phyloP scores from a whole-genome alignment of 225 moss, liverwort and hornwort genomes.

The Polytrichum formosum region DNA sequence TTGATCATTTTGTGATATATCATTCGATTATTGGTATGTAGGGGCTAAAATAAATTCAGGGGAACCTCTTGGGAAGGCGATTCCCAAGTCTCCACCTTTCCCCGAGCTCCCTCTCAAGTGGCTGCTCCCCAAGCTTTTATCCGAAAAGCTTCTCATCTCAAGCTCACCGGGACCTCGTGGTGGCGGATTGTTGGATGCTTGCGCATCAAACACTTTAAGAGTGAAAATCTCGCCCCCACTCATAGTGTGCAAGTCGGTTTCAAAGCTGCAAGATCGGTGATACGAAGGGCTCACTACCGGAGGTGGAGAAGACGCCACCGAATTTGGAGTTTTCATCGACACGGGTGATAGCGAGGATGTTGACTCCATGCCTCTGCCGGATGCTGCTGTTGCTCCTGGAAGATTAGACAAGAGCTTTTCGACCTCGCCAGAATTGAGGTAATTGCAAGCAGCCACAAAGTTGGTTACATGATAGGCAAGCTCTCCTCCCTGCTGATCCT shows the following conservation, averaged over 20 bases:
- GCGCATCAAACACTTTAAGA: conserved; percentile 35
- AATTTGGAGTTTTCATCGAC: conserved; percentile 10
- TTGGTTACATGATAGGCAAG: conserved; percentile 57
- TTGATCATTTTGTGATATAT: background rate
- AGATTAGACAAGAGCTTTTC: conserved; percentile 39
- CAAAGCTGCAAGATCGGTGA: conserved; percentile 39
- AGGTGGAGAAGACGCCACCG: conserved; percentile 26
- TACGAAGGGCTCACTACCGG: conserved; percentile 36
- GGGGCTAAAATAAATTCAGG: conserved; percentile 62
- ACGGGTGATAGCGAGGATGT: conserved; percentile 1
- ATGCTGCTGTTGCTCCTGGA: conserved; percentile 7
- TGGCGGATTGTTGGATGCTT: conserved; percentile 7
- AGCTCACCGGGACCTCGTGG: conserved; percentile 35
- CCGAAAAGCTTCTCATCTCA: conserved; percentile 43
- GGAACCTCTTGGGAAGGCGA: conserved; percentile 46
- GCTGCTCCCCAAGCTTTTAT: conserved; percentile 29
- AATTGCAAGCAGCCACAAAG: conserved; percentile 60
- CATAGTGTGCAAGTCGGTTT: conserved; percentile 47
- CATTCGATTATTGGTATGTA: conserved; percentile 43
- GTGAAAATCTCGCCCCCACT: conserved; percentile 47
- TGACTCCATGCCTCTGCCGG: background rate
- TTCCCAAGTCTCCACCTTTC: conserved; percentile 21
- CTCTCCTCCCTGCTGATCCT: conserved; percentile 38
- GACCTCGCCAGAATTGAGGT: conserved; percentile 42
- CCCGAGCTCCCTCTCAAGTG: conserved; percentile 15